Base-by-base conservation (phyloP, 495 filamentous ascomycete species). In the Penicillium coprophilum region DNA sequence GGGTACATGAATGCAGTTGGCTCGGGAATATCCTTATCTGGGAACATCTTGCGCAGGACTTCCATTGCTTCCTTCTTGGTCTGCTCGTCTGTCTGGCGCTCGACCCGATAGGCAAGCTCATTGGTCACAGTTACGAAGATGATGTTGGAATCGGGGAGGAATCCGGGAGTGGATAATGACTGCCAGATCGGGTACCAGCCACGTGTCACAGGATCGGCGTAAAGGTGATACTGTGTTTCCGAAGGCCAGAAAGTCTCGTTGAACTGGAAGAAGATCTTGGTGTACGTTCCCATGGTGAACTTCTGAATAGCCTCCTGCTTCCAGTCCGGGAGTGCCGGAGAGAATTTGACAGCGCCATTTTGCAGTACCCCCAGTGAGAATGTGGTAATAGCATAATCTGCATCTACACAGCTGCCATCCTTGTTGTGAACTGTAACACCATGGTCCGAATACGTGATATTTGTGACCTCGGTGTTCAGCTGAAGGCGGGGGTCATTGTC, bases 241-340 rank as follows among this genome's bases (percentile, higher is more conserved):
- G 63, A 65, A 43, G 86, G 80, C 88, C 88, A 92, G 71, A 90
- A 92, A 8, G 83, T 82, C 34, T 85, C 71, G 54, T 82, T 78
- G 67, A 90, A 92, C 47, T 88, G 87, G 31, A 90, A 70, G 76
- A 91, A 91, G 60, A 91, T 85, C 65, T 90, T 91, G 57, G 86
- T 91, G 73, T 90, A 92, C 3, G 85, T 90, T 23, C 82, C 87
- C 82, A 92, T 87, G 52, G 80, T 76, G 69, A 89, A 88, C 39
- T 80, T 82, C 4, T 82, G 79, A 59, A 90, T 86, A 11, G 82
- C 84, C 21, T 77, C 77, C 20, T 78, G 75, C 63, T 92, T 91
- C 87, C 86, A 90, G 9, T 70, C 68, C 2, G 88, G 88, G 0
- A 91, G 74, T 10, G 69, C 64, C 0, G 88, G 88, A 3, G 70